Evolutionary conservation across 441 rosid genomes (phyloP), one percentile per base, ranked within the genome.

Genomic region (Erodium trifolium): DNA sequence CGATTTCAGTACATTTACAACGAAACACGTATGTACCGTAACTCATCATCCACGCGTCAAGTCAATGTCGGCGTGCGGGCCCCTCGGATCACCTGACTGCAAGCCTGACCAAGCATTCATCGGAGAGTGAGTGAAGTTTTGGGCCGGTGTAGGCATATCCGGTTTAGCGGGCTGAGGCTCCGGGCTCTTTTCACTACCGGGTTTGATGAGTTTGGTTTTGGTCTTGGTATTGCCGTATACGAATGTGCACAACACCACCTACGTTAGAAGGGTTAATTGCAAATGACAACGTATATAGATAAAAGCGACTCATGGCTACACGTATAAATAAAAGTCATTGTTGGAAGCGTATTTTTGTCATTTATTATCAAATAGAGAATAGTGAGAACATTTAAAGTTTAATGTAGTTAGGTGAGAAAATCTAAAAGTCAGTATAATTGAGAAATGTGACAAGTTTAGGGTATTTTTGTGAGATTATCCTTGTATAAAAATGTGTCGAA

Each of bases 191-290:
- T 75, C 81, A 51, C 67, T 79, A 78, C 79, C 82, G 0, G 84
- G 82, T 31, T 78, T 81, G 65, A 77, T 81, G 34, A 81, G 73
- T 71, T 77, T 90, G 78, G 82, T 81, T 78, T 85, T 86, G 69
- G 70, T 70, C 82, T 88, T 94, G 8, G 91, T 80, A 19, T 90
- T 9, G 8, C 63, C 97, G 29, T 90, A 85, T 23, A 87, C 85
- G 74, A 94, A 94, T 79, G 94, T 94, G 86, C 97, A 92, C 11
- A 85, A 84, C 73, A 92, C 97, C 79, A 92, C 94, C 98, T 94
- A 83, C 78, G 73, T 49, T 69, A 72, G 37, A 77, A 23, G 27
- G 27, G 27, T 23, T 51, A 12, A 51, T 13, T 3, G 5, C 37
- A 34, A 34, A 34, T 34, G 37, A 34, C 37, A 1, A 34, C 37